Evolutionary conservation across 768 basidiomycete species (phyloP), one percentile per base, ranked within the genome.

Genomic region (Amanita exitialis): DNA sequence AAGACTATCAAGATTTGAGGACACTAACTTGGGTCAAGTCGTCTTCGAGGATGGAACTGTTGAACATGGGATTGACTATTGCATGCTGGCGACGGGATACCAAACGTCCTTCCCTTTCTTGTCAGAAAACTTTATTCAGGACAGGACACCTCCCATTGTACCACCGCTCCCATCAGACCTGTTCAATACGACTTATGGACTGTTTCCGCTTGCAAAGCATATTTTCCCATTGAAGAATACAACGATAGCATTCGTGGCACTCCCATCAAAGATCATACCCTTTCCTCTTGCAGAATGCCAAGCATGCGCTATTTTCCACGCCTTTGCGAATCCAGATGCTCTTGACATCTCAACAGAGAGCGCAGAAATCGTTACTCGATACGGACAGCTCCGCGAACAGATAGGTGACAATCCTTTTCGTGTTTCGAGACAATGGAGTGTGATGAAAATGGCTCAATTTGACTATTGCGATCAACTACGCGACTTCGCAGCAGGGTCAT

Each of bases 251-350:
- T 88, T 91, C 63, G 67, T 86, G 45, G 79, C 85, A 2, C 74
- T 90, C 9, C 71, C 71, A 1, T 61, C 70, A 23, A 68, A 70
- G 32, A 79, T 89, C 20, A 74, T 74, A 0, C 91, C 91, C 2
- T 76, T 94, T 53, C 90, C 89, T 1, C 59, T 91, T 0, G 71
- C 83, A 44, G 90, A 96, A 64, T 79, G 78, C 0, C 92, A 95
- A 65, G 83, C 83, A 1, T 77, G 75, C 0, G 83, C 80, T 2
- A 72, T 79, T 5, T 61, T 82, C 18, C 70, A 71, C 20, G 77
- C 75, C 0, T 84, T 87, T 53, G 68, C 68, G 10, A 57, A 79
- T 47, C 80, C 78, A 1, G 61, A 62, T 21, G 63, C 71, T 21
- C 64, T 88, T 6, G 74, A 87, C 54, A 52, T 61, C 25, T 64